Base-by-base conservation (phyloP, 805 yeast species). In the Zygoascus flipseniorum region DNA sequence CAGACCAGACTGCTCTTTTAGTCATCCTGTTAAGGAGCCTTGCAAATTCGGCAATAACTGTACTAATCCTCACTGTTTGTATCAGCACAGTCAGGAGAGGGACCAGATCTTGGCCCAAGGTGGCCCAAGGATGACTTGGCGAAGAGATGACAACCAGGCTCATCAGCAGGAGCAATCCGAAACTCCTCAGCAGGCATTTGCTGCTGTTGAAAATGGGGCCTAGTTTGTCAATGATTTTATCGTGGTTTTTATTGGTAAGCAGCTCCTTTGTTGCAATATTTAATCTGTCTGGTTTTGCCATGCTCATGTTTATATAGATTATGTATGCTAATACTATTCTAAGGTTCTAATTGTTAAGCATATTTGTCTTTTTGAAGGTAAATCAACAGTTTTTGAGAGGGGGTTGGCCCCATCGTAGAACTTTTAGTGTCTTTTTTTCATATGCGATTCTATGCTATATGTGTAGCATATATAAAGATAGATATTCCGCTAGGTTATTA, bases 21-120 rank as follows among this genome's bases (percentile, higher is more conserved):
- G 85, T 19, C 97, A 89, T 68, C 96, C 96, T 43, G 72, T 87
- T 42, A 76, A 76, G 58, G 90, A 85, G 64, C 83, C 77, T 51
- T 89, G 97, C 72, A 86, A 85, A 61, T 89, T 82, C 69, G 95
- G 89, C 13, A 74, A 75, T 54, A 79, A 80, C 57, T 89, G 97
- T 71, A 79, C 76, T 61, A 88, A 87, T 67, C 74, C 74, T 50
- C 73, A 76, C 52, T 89, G 97, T 75, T 67, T 81, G 58, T 89
- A 75, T 70, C 77, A 76, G 62, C 97, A 89, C 69, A 95, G 97
- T 13, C 84, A 80, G 54, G 93, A 48, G 26, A 51, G 88, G n/a
- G 77, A 62, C 44, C 67, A 65, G 51, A 69, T 72, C 69, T 65
- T 70, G 37, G 65, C 65, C 48, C 45, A 35, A 16, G 57, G 51